phyloP scores from a whole-genome alignment of 169 alveolate genomes.

The Plasmodium berghei region DNA sequence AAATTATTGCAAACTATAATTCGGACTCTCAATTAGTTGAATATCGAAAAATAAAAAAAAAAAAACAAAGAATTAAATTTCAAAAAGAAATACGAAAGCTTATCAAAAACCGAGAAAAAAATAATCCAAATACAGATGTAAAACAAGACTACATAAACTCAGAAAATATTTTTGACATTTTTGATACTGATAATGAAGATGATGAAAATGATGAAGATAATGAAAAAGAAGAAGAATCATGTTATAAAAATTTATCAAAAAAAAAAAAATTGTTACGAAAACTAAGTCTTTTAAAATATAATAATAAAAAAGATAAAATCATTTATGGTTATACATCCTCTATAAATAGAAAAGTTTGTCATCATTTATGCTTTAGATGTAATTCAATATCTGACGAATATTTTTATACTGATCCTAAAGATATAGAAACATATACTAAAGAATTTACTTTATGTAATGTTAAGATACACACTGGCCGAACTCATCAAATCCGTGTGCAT shows the following conservation, averaged over 20 bases:
- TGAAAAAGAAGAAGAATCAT: background rate
- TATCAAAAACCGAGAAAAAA: background rate
- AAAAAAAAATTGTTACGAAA: background rate
- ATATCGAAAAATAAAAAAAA: background rate
- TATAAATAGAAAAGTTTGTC: constrained; percentile 45
- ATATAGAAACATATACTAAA: constrained; percentile 76
- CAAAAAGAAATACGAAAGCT: background rate
- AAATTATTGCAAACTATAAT: constrained; percentile 19
- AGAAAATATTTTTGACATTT: background rate
- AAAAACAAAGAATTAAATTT: background rate
- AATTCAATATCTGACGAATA: constrained; percentile 67
- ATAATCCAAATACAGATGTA: background rate
- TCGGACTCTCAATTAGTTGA: constrained; percentile 45
- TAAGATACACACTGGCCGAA: constrained; percentile 82
- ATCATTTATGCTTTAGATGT: constrained; percentile 66
- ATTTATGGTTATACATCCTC: background rate
- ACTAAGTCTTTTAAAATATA: background rate
- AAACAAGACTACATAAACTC: background rate
- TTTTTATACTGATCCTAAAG: constrained; percentile 48
- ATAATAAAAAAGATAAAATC: background rate
- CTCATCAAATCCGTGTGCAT: constrained; percentile 85
- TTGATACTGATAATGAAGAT: background rate
- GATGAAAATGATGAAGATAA: background rate
- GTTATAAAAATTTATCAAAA: background rate
- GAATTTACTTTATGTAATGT: constrained; percentile 82